Evolutionary conservation across 208 protist genomes (phyloP).

Genomic region (Acanthamoeba sp.): DNA sequence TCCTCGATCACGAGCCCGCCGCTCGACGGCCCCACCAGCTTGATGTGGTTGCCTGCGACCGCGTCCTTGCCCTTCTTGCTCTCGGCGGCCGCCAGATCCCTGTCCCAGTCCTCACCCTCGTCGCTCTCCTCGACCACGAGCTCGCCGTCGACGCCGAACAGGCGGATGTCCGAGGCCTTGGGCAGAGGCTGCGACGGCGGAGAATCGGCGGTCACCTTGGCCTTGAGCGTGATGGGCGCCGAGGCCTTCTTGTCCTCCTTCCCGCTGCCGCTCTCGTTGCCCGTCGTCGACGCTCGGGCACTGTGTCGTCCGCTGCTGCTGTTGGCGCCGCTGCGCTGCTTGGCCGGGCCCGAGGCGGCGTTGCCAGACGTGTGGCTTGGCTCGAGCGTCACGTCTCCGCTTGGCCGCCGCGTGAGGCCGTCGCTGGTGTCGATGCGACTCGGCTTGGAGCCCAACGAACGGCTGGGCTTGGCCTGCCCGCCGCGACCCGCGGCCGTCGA

Average conservation of each 20-base stretch:
- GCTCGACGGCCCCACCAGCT: background rate
- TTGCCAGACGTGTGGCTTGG: background rate
- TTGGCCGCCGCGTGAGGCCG: background rate
- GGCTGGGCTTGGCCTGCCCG: conserved; percentile 13
- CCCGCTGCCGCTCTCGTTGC: conserved; percentile 8
- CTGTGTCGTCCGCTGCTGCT: background rate
- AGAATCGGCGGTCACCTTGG: background rate
- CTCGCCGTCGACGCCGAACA: conserved; percentile 27
- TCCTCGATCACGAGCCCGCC: background rate
- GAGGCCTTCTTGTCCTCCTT: background rate
- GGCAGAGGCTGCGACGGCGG: background rate
- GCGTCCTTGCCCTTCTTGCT: background rate
- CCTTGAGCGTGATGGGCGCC: background rate
- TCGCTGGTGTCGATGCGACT: background rate
- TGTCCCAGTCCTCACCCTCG: conserved; percentile 32
- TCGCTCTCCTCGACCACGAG: conserved; percentile 56
- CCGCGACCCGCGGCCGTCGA: background rate
- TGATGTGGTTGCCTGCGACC: background rate
- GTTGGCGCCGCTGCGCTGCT: background rate
- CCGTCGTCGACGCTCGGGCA: background rate
- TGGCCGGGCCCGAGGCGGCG: background rate
- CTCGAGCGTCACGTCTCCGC: background rate
- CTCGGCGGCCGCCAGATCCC: background rate
- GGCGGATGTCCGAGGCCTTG: conserved; percentile 6
- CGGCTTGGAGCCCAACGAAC: conserved; percentile 30